Conservation (phyloP, 2,329 filamentous ascomycete genomes). For the Cercospora nicotianae region DNA sequence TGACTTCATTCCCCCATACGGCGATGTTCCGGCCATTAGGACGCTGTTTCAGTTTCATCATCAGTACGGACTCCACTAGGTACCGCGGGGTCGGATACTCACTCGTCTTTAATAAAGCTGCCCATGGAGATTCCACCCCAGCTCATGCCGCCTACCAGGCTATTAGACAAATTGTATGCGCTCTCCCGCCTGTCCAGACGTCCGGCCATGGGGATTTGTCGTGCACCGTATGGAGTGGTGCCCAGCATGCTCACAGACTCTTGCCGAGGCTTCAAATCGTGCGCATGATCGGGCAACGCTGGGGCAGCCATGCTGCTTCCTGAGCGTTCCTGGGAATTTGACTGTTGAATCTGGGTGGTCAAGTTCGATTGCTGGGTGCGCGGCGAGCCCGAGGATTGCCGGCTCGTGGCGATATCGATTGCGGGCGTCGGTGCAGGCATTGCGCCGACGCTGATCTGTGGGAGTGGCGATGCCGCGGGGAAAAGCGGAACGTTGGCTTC, state of each 20-base stretch:
- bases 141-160: conserved; percentile 77
- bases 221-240: conserved; percentile 57
- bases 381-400: conserved; percentile 57
- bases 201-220: conserved; percentile 62
- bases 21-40: conserved; percentile 95
- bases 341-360: conserved; percentile 59
- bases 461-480: conserved; percentile 25
- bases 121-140: conserved; percentile 96
- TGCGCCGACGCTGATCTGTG: conserved; percentile 32
- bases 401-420: conserved; percentile 59
- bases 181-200: conserved; percentile 53
- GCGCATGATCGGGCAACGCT: conserved; percentile 22
- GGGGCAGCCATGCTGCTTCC: conserved; percentile 13
- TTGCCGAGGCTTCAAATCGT: conserved; percentile 46
- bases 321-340: conserved; percentile 42
- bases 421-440: conserved; percentile 58
- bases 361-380: conserved; percentile 64
- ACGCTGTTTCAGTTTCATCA: conserved; percentile 59
- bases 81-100: conserved; percentile 51
- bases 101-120: conserved; percentile 98
- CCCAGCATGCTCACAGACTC: conserved; percentile 55
- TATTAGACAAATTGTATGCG: conserved; percentile 54
- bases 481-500: conserved; percentile 27
- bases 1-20: conserved; percentile 73
- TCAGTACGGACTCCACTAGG: conserved; percentile 18